These are phyloP conservation scores for Calonectria hongkongensis DNA, from an alignment of 2,329 filamentous ascomycete genomes.

Conservation along the genomic window DNA sequence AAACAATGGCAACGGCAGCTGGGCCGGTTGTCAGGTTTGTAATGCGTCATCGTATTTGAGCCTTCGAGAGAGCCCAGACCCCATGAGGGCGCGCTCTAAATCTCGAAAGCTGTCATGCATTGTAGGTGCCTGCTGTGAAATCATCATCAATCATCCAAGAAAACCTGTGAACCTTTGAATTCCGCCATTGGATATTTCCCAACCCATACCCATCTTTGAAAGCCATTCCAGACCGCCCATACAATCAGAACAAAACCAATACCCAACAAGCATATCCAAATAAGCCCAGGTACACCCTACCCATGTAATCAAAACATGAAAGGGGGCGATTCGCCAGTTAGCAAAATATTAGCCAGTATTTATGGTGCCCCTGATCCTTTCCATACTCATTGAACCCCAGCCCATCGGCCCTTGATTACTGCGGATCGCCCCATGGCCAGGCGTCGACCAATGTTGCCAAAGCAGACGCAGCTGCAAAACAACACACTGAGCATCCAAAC, in stretches of 20 bases:
- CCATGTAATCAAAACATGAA: not conserved
- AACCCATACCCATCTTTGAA: constrained; percentile 16
- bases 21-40: constrained; percentile 37
- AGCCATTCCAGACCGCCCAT: not conserved
- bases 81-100: constrained; percentile 22
- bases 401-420: constrained; percentile 67
- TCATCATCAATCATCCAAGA: constrained; percentile 16
- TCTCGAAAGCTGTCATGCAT: constrained; percentile 42
- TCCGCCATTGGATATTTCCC: constrained; percentile 5
- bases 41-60: constrained; percentile 38
- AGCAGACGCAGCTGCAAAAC: constrained; percentile 96
- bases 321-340: constrained; percentile 14
- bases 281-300: constrained; percentile 13
- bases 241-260: not conserved
- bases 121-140: constrained; percentile 38
- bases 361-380: not conserved
- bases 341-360: not conserved
- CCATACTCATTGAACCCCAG: constrained; percentile 60
- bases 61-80: constrained; percentile 34
- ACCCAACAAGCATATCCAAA: constrained; percentile 25
- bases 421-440: constrained; percentile 75
- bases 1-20: constrained; percentile 5
- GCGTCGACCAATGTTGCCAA: constrained; percentile 93
- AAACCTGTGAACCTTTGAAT: constrained; percentile 22
- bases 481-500: constrained; percentile 96